A percentile compares a stretch with the other conserved stretches of the same genome.
phyloP scores from a whole-genome alignment of 2,329 filamentous ascomycete genomes.

The Nothophaeocryptopus gaeumannii region DNA sequence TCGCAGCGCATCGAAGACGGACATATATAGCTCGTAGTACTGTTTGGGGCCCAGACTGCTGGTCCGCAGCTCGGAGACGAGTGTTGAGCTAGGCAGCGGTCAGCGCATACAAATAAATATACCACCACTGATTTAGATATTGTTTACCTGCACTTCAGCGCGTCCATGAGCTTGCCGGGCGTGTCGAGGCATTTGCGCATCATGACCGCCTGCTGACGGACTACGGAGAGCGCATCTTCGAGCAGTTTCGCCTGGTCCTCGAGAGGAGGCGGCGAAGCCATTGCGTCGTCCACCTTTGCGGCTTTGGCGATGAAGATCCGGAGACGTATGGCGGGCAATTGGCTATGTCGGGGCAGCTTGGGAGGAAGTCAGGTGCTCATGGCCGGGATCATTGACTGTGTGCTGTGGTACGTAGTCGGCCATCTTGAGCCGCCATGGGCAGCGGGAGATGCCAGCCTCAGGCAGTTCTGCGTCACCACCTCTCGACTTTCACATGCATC shows the following conservation, averaged over 20 bases:
- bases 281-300: slow-evolving; percentile 25
- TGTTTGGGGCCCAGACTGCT: slow-evolving; percentile 98
- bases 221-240: slow-evolving; percentile 93
- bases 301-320: slow-evolving; percentile 7
- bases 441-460: no score
- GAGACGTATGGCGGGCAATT: neutral
- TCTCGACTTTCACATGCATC: no score
- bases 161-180: slow-evolving; percentile 98
- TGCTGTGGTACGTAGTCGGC: no score
- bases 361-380: no score
- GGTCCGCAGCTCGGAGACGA: slow-evolving; percentile 96
- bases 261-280: slow-evolving; percentile 44
- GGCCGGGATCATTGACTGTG: no score
- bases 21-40: slow-evolving; percentile 99
- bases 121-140: neutral
- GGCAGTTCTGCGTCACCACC: no score
- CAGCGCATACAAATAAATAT: slow-evolving; percentile 8
- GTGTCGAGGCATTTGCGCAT: slow-evolving; percentile 98
- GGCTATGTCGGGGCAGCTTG: no score
- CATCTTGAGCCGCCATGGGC: no score
- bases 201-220: slow-evolving; percentile 91
- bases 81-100: slow-evolving; percentile 69
- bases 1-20: slow-evolving; percentile 94
- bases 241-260: slow-evolving; percentile 76
- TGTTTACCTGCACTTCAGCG: slow-evolving; percentile 94